phyloP scores from a whole-genome alignment of 148 eudicot species.

The Polygonum aviculare region DNA sequence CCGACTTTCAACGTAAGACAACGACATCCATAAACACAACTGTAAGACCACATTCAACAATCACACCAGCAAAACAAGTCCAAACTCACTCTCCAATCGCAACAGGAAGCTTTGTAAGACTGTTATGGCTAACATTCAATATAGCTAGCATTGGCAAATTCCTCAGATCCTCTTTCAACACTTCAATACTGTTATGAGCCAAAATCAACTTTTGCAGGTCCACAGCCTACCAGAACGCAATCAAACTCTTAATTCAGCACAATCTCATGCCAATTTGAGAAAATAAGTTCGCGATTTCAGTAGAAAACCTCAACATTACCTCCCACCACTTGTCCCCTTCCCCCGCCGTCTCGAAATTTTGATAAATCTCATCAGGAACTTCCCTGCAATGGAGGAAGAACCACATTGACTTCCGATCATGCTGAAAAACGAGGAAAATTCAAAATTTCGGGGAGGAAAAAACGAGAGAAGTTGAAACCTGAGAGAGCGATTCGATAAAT shows the following conservation, averaged over 20 bases:
- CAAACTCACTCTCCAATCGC: slow-evolving; percentile 86
- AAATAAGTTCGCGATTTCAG: neutral
- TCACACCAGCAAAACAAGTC: slow-evolving; percentile 1
- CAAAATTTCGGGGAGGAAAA: neutral
- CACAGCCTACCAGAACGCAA: slow-evolving; percentile 50
- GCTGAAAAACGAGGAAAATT: neutral
- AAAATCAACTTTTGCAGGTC: slow-evolving; percentile 93
- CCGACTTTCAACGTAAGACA: slow-evolving; percentile 10
- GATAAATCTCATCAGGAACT: slow-evolving; percentile 78
- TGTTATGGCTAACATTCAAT: slow-evolving; percentile 88
- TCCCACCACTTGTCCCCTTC: slow-evolving; percentile 98
- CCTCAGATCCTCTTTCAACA: slow-evolving; percentile 63
- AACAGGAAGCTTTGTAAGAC: slow-evolving; percentile 73
- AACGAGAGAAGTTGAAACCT: slow-evolving; percentile 23
- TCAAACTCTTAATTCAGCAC: neutral
- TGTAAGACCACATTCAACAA: slow-evolving; percentile 3
- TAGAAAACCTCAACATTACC: slow-evolving; percentile 30
- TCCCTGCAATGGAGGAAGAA: slow-evolving; percentile 42
- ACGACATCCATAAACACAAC: neutral
- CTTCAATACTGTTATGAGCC: slow-evolving; percentile 86
- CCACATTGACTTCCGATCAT: neutral
- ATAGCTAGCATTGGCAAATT: slow-evolving; percentile 60
- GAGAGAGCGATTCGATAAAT: slow-evolving; percentile 84
- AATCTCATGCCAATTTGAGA: neutral
- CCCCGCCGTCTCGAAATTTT: slow-evolving; percentile 67